phyloP scores from a whole-genome alignment of 805 yeast genomes.

The Teunomyces gatunensis region DNA sequence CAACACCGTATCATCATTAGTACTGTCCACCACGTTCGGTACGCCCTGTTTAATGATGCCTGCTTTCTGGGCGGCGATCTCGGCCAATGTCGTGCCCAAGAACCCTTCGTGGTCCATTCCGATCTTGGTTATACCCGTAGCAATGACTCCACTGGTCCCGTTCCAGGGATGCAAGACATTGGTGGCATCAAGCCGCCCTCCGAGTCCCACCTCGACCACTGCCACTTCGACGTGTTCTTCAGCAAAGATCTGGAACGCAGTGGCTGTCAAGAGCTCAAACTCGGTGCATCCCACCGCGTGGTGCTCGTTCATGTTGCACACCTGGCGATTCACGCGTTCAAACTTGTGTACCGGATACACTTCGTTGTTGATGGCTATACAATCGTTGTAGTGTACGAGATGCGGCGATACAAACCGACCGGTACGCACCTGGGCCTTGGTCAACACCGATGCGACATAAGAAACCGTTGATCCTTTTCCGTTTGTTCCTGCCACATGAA shows the following conservation, averaged over 20 bases:
- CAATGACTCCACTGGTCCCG: constrained; percentile 42
- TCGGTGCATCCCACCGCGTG: constrained; percentile 70
- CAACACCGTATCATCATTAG: constrained; percentile 55
- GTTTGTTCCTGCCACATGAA: constrained; percentile 96
- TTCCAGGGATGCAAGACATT: constrained; percentile 52
- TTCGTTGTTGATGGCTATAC: constrained; percentile 61
- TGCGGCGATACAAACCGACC: constrained; percentile 94
- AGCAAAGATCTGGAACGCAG: constrained; percentile 76
- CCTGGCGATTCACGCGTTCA: constrained; percentile 38
- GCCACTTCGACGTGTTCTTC: constrained; percentile 64
- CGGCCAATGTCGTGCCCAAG: constrained; percentile 61
- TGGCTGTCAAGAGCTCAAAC: constrained; percentile 82
- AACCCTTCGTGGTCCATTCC: constrained; percentile 82
- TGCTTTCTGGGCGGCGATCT: constrained; percentile 78
- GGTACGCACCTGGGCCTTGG: constrained; percentile 44
- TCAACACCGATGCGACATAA: constrained; percentile 65
- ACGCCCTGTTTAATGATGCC: constrained; percentile 70
- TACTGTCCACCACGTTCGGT: constrained; percentile 70
- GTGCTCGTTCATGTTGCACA: constrained; percentile 38
- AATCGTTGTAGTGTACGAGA: constrained; percentile 68
- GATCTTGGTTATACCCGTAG: constrained; percentile 77
- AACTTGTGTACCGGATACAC: constrained; percentile 53
- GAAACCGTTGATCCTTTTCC: constrained; percentile 95
- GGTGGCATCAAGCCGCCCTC: constrained; percentile 88
- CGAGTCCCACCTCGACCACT: constrained; percentile 90